These are phyloP conservation scores for Sporothrix schenckii DNA, from an alignment of 2,329 filamentous ascomycete genomes.

Conservation along the genomic window DNA sequence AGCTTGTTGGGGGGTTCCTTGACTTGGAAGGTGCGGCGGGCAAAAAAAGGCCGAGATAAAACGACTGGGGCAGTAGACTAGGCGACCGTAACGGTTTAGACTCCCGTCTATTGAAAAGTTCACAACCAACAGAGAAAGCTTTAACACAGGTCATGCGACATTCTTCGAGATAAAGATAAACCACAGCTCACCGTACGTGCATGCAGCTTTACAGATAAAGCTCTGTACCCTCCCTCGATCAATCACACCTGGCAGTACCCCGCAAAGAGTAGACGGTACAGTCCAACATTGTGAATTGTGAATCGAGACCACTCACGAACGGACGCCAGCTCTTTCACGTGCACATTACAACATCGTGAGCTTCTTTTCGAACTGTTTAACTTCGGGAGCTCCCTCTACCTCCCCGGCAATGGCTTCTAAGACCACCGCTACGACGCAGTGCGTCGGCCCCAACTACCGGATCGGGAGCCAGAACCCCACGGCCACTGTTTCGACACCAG, in stretches of 20 bases:
- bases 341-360: neutral
- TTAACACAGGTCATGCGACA: constrained; percentile 30
- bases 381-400: neutral
- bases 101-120: constrained; percentile 1
- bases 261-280: neutral
- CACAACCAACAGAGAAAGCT: constrained; percentile 21
- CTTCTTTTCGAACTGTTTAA: neutral
- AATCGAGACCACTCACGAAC: neutral
- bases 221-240: neutral
- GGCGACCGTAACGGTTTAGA: constrained; percentile 4
- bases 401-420: constrained; percentile 45
- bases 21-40: constrained; percentile 24
- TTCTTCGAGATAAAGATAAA: constrained; percentile 25
- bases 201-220: constrained; percentile 15
- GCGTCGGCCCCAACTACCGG: constrained; percentile 79
- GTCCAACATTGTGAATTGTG: constrained; percentile 3
- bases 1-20: constrained; percentile 8
- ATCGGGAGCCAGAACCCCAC: constrained; percentile 76
- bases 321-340: neutral
- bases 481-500: constrained; percentile 83
- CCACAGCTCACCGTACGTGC: neutral
- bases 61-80: constrained; percentile 24
- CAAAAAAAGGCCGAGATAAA: constrained; percentile 12
- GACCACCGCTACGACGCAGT: constrained; percentile 57
- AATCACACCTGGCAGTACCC: neutral